Base-by-base conservation (phyloP, 2,329 filamentous ascomycete genomes). In the Fonsecaea pedrosoi region DNA sequence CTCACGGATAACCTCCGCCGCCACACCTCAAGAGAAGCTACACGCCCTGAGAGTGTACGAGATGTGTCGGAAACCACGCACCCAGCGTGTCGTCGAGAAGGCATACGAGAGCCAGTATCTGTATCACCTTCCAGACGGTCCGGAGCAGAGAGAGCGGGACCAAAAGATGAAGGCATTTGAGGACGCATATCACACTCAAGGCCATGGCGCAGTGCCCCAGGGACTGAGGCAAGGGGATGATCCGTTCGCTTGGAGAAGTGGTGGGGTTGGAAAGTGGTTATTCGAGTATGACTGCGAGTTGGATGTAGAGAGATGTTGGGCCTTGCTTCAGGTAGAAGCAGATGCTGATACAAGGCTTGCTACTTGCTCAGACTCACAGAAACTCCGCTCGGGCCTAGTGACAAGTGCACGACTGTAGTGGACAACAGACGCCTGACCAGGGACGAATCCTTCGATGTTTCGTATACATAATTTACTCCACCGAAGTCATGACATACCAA, bases 71-170 rank as follows among this genome's bases (percentile, higher is more conserved):
- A 80, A 80, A 57, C 70, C 73, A 35, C 77, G 79, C 37, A 78
- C 77, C 6, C 78, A 80, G 55, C 75, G 74, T 0, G 76, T 80
- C 1, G 77, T 79, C 65, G 74, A 76, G 25, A 77, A 77, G 3
- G 67, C 60, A 4, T 65, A 74, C 2, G 69, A 73, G 30, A 79
- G 78, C 35, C 76, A 77, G 12, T 70, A 75, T 53, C 75, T 75
- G 3, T 70, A 81, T 58, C 78, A 80, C 64, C 70, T 79, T 8
- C 74, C 77, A 4, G 78, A 80, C 62, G 78, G 78, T 1, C 76
- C 77, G 3, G 77, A 79, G 78, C 67, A 82, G 75, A 61, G 74
- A 56, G 73, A 76, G 35, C 70, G 79, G 79, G 63, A 85, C 84
- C 42, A 40, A 38, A 63, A 64, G 62, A 68, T 68, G 62, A 62